Base-by-base conservation (phyloP, 306 rosid species). In the Parietaria judaica region DNA sequence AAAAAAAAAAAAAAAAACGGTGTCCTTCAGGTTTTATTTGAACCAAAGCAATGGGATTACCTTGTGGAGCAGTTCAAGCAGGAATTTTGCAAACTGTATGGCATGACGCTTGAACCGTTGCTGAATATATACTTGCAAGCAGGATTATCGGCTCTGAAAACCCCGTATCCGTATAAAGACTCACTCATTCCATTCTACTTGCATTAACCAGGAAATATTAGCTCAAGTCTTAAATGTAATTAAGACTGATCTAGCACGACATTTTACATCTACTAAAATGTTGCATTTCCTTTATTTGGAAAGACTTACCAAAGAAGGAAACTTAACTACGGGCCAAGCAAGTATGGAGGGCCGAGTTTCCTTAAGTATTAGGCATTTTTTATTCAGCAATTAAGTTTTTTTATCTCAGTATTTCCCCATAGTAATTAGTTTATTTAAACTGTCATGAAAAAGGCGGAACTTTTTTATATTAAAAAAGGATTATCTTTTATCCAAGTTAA, bases 21-120 rank as follows among this genome's bases (percentile, higher is more conserved):
- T 43, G 49, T 61, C 68, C 51, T 76, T 53, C 90, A 92, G 99
- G 88, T 75, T 57, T 86, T 92, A 67, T 88, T 92, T 84, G 96
- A 92, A 77, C 75, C 84, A 56, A 82, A 80, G 79, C 96, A 92
- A 70, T 92, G 99, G 99, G 90, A 92, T 76, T 66, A 62, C 79
- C 83, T 92, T 49, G 96, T 82, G 54, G 87, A 86, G 61, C 95
- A 75, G 71, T 92, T 92, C 69, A 88, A 81, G 74, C 95, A 86
- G 78, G 99, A 92, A 73, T 92, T 92, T 83, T 92, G 96, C 86
- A 92, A 85, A 77, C 78, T 92, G 76, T 86, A 92, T 71, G 95
- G 99, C 84, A 86, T 88, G 99, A 86, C 96, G 5, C 81, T 84
- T 34, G 96, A 88, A 75, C 96, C 99, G 61, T 72, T 92, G 78